These are phyloP conservation scores for Linanthus parryae DNA, from an alignment of 148 eudicot species.

Conservation along the genomic window DNA sequence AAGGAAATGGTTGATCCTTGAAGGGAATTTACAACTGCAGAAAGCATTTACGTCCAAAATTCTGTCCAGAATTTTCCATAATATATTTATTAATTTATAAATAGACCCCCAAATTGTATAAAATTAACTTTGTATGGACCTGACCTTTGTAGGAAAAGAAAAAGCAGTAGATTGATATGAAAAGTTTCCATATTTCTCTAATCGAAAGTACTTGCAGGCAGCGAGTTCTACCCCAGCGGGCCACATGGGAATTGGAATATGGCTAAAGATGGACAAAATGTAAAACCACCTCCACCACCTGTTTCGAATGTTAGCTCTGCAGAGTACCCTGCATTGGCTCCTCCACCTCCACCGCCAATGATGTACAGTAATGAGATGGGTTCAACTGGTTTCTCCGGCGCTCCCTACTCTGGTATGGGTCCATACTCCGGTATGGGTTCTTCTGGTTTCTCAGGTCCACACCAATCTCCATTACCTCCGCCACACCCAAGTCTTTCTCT, in stretches of 20 bases:
- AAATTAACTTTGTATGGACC: too few species aligned
- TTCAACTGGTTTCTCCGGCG: too few species aligned
- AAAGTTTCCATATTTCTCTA: background rate
- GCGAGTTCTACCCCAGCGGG: slow-evolving; percentile 11
- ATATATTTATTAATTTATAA: too few species aligned
- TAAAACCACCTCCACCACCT: slow-evolving; percentile 8
- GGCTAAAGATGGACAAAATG: slow-evolving; percentile 3
- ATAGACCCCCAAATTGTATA: too few species aligned
- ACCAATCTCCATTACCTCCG: slow-evolving; percentile 13
- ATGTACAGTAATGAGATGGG: slow-evolving; percentile 16
- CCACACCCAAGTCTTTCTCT: slow-evolving; percentile 18
- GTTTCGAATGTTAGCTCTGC: background rate
- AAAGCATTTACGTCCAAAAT: too few species aligned
- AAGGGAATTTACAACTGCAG: too few species aligned
- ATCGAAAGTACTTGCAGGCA: slow-evolving; percentile 1
- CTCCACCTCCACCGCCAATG: slow-evolving; percentile 22
- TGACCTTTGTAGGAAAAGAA: background rate
- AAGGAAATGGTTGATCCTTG: too few species aligned
- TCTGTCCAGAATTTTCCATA: too few species aligned
- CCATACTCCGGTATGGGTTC: too few species aligned
- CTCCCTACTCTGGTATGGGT: too few species aligned
- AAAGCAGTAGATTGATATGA: background rate
- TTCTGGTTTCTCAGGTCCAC: slow-evolving; percentile 12
- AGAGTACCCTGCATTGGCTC: slow-evolving; percentile 8
- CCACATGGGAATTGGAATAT: too few species aligned